phyloP scores from a whole-genome alignment of 2,329 filamentous ascomycete genomes.

The Parastagonospora avenae region DNA sequence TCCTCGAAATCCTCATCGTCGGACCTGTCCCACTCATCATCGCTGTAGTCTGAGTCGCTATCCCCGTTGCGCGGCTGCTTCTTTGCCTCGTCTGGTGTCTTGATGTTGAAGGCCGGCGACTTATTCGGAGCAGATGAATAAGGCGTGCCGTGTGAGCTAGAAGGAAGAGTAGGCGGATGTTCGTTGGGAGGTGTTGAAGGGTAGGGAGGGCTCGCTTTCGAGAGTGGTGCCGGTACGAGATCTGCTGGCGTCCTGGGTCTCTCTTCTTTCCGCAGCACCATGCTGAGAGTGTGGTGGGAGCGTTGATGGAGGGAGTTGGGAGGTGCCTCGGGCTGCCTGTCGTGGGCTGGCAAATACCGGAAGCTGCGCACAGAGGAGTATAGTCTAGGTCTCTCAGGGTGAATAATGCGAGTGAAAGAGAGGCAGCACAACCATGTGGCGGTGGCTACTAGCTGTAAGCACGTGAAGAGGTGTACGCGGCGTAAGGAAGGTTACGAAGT shows the following conservation, averaged over 20 bases:
- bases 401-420: neutral
- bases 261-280: constrained; percentile 52
- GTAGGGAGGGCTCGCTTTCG: constrained; percentile 52
- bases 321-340: neutral
- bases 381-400: constrained; percentile 3
- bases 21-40: constrained; percentile 42
- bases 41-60: constrained; percentile 36
- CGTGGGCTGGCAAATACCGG: neutral
- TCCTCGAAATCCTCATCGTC: constrained; percentile 44
- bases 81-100: constrained; percentile 31
- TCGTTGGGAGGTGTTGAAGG: constrained; percentile 49
- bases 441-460: neutral
- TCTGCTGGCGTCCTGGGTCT: constrained; percentile 37
- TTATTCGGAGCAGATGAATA: constrained; percentile 42
- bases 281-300: constrained; percentile 19
- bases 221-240: constrained; percentile 49
- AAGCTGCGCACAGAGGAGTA: neutral
- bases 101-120: constrained; percentile 50
- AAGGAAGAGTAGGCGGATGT: constrained; percentile 29
- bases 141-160: constrained; percentile 20
- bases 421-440: constrained; percentile 2
- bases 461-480: neutral
- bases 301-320: neutral
- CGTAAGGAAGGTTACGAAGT: neutral
- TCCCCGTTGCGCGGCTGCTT: constrained; percentile 27